Percentiles rank a stretch among this genome's conserved stretches.
phyloP scores from a whole-genome alignment of 345 rosid species.

The Trapa incisa region DNA sequence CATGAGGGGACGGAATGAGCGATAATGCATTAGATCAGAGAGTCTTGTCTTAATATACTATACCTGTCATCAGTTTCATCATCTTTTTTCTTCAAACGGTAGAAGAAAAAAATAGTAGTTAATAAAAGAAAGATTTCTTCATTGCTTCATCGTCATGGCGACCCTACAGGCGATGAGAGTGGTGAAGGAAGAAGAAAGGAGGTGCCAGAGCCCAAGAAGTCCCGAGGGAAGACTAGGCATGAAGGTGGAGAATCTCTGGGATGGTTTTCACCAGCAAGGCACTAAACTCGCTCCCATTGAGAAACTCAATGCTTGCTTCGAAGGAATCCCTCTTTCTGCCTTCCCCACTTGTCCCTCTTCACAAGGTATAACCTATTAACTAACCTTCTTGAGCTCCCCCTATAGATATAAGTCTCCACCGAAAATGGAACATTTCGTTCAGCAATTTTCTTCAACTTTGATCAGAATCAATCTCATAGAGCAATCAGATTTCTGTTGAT shows the following conservation, averaged over 20 bases:
- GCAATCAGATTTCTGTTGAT: no score
- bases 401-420: no score
- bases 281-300: constrained; percentile 63
- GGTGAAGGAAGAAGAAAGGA: constrained; percentile 24
- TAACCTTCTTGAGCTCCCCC: not conserved
- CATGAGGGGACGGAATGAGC: no score
- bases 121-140: no score
- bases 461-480: not conserved
- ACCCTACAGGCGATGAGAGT: constrained; percentile 10
- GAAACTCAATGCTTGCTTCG: constrained; percentile 93
- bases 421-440: no score
- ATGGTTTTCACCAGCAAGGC: constrained; percentile 33
- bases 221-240: constrained; percentile 84
- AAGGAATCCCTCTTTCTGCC: constrained; percentile 75
- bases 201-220: constrained; percentile 51
- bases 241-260: constrained; percentile 97
- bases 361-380: constrained; percentile 32
- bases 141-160: not conserved
- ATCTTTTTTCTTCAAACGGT: no score
- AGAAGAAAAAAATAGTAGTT: no score
- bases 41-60: no score
- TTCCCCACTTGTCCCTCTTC: constrained; percentile 63
- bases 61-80: no score
- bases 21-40: no score
- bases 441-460: no score